Conservation (phyloP, 2,329 filamentous ascomycete species). For the Arthrobotrys iridis region DNA sequence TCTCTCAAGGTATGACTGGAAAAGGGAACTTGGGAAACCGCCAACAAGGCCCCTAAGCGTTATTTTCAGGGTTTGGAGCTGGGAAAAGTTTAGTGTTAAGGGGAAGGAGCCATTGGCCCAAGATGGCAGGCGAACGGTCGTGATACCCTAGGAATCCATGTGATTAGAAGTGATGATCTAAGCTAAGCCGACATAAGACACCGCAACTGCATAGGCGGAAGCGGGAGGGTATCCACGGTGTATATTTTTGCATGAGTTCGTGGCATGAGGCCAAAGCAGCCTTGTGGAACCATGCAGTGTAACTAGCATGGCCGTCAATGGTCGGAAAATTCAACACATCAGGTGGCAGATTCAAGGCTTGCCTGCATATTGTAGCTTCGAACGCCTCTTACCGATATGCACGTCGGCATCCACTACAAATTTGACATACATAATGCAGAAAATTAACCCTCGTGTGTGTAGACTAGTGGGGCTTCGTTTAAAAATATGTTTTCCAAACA, state of each 20-base stretch:
- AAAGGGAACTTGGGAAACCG: conserved; percentile 11
- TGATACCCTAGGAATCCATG: conserved; percentile 25
- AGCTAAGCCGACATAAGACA: conserved; percentile 21
- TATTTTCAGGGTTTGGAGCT: conserved; percentile 38
- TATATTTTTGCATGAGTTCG: conserved; percentile 5
- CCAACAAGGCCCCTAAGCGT: conserved; percentile 35
- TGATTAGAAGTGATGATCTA: conserved; percentile 19
- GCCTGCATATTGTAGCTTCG: too few species aligned
- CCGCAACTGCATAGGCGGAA: conserved; percentile 18
- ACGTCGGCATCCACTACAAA: background rate
- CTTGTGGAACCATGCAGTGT: conserved; percentile 37
- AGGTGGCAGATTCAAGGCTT: background rate
- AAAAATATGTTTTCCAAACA: background rate
- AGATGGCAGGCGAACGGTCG: conserved; percentile 31
- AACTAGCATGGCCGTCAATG: background rate
- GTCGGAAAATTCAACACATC: conserved; percentile 1
- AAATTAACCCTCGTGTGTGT: background rate
- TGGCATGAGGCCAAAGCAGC: conserved; percentile 11
- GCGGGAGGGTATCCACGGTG: background rate
- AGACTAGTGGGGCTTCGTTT: background rate
- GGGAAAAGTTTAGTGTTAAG: conserved; percentile 7
- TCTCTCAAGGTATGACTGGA: conserved; percentile 13
- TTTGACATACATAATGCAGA: background rate
- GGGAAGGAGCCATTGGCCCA: conserved; percentile 23
- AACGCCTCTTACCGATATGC: background rate